Conservation (phyloP, 2,329 filamentous ascomycete genomes). For the Pseudogymnoascus sp. region DNA sequence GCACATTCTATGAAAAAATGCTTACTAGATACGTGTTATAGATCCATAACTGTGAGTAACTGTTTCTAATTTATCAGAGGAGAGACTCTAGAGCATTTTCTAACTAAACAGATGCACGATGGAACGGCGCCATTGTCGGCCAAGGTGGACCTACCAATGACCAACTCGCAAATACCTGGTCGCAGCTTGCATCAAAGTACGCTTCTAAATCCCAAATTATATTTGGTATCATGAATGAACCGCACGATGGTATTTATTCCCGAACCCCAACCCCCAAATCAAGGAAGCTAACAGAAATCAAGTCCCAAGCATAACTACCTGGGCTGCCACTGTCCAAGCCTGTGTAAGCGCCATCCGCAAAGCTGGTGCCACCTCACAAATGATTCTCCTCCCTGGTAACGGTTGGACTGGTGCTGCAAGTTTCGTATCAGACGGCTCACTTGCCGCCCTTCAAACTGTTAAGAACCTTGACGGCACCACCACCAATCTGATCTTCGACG, state of each 20-base stretch:
- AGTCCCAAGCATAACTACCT: constrained; percentile 26
- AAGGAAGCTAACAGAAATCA: too few relatives aligned
- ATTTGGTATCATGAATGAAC: constrained; percentile 64
- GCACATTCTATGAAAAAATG: background rate
- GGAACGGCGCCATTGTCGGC: constrained; percentile 53
- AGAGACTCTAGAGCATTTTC: background rate
- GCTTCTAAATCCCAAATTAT: constrained; percentile 33
- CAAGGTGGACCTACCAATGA: constrained; percentile 55
- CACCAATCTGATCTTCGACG: constrained; percentile 47
- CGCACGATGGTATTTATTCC: constrained; percentile 37
- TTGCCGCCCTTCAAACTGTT: constrained; percentile 41
- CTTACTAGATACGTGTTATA: background rate
- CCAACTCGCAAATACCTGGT: constrained; percentile 50
- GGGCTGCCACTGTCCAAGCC: constrained; percentile 52
- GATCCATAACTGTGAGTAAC: constrained; percentile 39
- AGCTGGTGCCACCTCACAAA: constrained; percentile 52
- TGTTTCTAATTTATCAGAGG: background rate
- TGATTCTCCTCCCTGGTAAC: constrained; percentile 56
- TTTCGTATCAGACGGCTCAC: constrained; percentile 41
- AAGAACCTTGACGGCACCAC: constrained; percentile 51
- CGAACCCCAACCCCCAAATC: too few relatives aligned
- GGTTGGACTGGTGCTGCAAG: constrained; percentile 45
- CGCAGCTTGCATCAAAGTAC: constrained; percentile 49
- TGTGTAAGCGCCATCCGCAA: constrained; percentile 57
- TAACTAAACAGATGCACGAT: constrained; percentile 36